Percentiles rank a stretch among this genome's conserved stretches.
phyloP scores from a whole-genome alignment of 768 basidiomycete genomes.

The Hygrophorus pudorinus region DNA sequence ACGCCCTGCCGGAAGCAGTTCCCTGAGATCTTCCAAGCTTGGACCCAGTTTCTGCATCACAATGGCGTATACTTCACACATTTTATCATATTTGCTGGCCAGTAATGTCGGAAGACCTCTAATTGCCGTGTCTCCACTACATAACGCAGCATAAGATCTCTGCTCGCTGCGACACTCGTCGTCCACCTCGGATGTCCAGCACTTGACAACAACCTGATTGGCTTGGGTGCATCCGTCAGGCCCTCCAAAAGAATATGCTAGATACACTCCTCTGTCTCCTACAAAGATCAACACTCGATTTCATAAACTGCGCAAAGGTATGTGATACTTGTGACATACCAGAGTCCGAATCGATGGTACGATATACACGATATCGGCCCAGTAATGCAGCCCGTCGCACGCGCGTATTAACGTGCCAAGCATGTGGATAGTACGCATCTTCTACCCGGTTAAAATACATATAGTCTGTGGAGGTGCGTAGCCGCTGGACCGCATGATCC shows the following conservation, averaged over 20 bases:
- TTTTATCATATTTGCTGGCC: conserved; percentile 9
- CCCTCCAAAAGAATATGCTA: conserved; percentile 19
- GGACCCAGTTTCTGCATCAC: conserved; percentile 20
- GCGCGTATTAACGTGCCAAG: conserved; percentile 23
- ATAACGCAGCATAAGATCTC: conserved; percentile 14
- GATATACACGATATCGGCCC: conserved; percentile 18
- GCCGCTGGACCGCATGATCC: conserved; percentile 11
- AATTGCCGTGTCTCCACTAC: background rate
- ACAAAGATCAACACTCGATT: conserved; percentile 11
- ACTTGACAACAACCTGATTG: conserved; percentile 19
- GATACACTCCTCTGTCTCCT: background rate
- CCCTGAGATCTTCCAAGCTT: conserved; percentile 16
- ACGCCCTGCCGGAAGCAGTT: conserved; percentile 7
- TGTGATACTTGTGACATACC: conserved; percentile 11
- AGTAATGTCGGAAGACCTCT: conserved; percentile 12
- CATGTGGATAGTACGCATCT: conserved; percentile 21
- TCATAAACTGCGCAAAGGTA: conserved; percentile 15
- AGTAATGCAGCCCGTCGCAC: conserved; percentile 16
- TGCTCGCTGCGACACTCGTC: conserved; percentile 18
- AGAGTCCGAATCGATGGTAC: conserved; percentile 18
- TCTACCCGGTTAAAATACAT: conserved; percentile 16
- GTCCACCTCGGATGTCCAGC: conserved; percentile 16
- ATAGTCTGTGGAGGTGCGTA: background rate
- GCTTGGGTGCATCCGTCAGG: conserved; percentile 15
- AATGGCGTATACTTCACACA: conserved; percentile 16